Evolutionary conservation across 164 flowering plant genomes (phyloP), one percentile per base, ranked within the genome.

Genomic region (Aristolochia californica): DNA sequence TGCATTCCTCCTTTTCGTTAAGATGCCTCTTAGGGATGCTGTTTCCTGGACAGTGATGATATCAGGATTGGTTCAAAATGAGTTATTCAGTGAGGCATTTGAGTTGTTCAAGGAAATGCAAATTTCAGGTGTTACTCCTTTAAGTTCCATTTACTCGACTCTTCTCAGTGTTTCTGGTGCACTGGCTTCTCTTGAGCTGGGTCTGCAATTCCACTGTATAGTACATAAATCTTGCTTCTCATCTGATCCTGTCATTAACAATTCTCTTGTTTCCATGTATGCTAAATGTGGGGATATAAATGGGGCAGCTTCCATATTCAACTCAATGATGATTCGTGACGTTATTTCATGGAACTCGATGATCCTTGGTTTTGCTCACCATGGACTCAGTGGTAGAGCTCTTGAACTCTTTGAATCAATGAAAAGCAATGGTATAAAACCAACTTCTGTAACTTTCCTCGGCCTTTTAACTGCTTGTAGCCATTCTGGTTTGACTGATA

Each of bases 41-140:
- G 53, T 83, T 28, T 73, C 87, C 8, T 83, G 85, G 83, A 82
- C 87, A n/a, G 72, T 66, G 18, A 80, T 80, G 83, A 71, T 82
- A 61, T 76, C 79, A 13, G 82, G 83, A 22, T 66, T 68, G 53
- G 72, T 76, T 45, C 75, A 68, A 51, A 80, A 82, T 68, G 87
- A 82, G 62, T 70, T 71, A 12, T 72, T 82, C 50, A 17, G 53
- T 5, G 74, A 80, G 62, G 81, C 84, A 56, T 54, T 59, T 18
- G 13, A 52, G 52, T 60, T 72, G 4, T 76, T 80, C 54, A 57
- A 60, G 10, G 68, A 70, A 30, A 82, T 82, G 87, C 49, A 63
- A 53, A 9, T 40, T 28, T 47, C 55, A 12, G 79, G 78, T 23
- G 44, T 80, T 63, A 52, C 26, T 0, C 80, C 81, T 25, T 56